phyloP scores from a whole-genome alignment of 345 rosid genomes.

The Physaria fendleri region DNA sequence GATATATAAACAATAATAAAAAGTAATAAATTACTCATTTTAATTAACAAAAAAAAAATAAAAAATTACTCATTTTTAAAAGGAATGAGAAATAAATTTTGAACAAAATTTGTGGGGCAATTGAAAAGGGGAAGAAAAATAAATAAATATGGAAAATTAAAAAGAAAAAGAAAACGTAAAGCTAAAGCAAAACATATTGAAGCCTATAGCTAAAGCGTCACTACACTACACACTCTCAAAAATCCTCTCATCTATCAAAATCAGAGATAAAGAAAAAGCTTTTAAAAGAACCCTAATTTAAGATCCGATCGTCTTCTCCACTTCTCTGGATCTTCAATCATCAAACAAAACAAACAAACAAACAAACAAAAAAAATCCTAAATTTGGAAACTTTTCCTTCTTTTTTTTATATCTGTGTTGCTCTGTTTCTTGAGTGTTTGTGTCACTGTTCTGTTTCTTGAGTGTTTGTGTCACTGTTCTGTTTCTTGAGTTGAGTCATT shows the following conservation, averaged over 20 bases:
- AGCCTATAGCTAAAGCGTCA: slow-evolving; percentile 38
- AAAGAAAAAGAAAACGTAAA: slow-evolving; percentile 54
- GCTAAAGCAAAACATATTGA: slow-evolving; percentile 48
- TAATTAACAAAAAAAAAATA: too few species aligned
- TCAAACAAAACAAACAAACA: neutral
- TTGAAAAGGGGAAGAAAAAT: neutral
- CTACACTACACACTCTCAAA: slow-evolving; percentile 31
- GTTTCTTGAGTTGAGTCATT: slow-evolving; percentile 1
- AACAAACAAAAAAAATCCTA: neutral
- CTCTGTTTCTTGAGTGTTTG: neutral
- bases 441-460: slow-evolving; percentile 6
- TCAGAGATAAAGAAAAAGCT: slow-evolving; percentile 9
- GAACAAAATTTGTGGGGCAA: slow-evolving; percentile 17
- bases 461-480: neutral
- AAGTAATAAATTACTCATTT: neutral
- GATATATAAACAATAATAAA: neutral
- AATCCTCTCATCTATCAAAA: slow-evolving; percentile 23
- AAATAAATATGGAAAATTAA: too few species aligned
- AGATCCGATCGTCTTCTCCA: slow-evolving; percentile 22
- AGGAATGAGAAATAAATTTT: neutral
- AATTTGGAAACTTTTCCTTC: slow-evolving; percentile 2
- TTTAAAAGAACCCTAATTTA: slow-evolving; percentile 8
- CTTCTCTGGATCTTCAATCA: slow-evolving; percentile 20
- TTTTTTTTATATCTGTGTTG: neutral
- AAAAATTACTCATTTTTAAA: neutral